Base-by-base conservation (phyloP, 305 asterid species). In the Plantago coronopus region DNA sequence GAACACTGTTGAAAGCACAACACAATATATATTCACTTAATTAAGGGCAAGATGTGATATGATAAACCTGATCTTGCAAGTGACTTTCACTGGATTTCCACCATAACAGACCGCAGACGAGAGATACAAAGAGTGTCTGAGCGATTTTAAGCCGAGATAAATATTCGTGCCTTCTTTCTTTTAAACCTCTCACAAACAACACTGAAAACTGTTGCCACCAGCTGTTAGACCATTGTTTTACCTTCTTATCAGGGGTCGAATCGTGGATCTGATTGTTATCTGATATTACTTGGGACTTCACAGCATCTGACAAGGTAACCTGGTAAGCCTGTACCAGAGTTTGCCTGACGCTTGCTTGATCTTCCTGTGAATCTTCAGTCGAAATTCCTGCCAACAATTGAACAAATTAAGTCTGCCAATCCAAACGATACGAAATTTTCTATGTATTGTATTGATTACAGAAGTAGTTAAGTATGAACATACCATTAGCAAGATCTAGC, bases 401-500 rank as follows among this genome's bases (percentile, higher is more conserved):
- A 51, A 51, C 57, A 51, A 31, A 22, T 21, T 31, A 22, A 23
- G 14, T 51, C 6, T 4, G 19, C n/a, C n/a, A n/a, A n/a, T 22
- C 12, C 38, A 21, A 22, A 14, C 3, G 2, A 22, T 20, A 21
- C 22, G 12, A n/a, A n/a, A 38, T 50, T 22, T 6, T 58, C 13
- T 57, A 14, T 23, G 17, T 43, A 10, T 59, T 11, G 54, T 17
- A 23, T 17, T 5, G 53, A 49, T 37, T 40, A n/a, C n/a, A n/a
- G n/a, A n/a, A n/a, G n/a, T n/a, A n/a, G n/a, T n/a, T n/a, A 43
- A 29, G 21, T 12, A 61, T 25, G 17, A 12, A 43, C 66, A 22
- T 73, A 91, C 95, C 98, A 56, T 86, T 91, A 5, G 97, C 88
- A 62, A 89, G 94, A 69, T 91, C 97, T 7, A 89, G 53, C 77